Evolutionary conservation across 371 early-diverging fungal species (phyloP).

Genomic region (Syncephalastrum racemosum): DNA sequence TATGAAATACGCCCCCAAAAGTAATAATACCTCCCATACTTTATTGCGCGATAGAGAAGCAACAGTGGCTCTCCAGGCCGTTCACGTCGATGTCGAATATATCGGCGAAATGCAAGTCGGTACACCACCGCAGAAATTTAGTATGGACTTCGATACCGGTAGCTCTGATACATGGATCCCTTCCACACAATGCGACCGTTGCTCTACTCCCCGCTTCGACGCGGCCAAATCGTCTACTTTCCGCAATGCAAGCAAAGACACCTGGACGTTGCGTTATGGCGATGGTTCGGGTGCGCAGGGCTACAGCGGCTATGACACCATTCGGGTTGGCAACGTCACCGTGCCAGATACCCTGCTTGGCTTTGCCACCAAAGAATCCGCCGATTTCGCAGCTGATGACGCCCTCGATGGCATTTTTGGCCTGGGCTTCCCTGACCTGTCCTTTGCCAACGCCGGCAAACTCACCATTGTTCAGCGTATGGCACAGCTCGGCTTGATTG

Average conservation of each 20-base stretch:
- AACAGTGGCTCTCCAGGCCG: slow-evolving; percentile 22
- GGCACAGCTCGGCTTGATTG: slow-evolving; percentile 13
- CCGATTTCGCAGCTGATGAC: slow-evolving; percentile 10
- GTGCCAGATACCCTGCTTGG: slow-evolving; percentile 28
- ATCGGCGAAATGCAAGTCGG: slow-evolving; percentile 51
- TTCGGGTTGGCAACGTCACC: slow-evolving; percentile 25
- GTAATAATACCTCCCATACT: not conserved
- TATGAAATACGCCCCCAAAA: slow-evolving; percentile 26
- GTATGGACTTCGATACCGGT: slow-evolving; percentile 58
- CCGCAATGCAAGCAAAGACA: not conserved
- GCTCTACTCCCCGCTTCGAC: slow-evolving; percentile 26
- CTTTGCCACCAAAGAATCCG: slow-evolving; percentile 17
- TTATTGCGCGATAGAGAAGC: no score
- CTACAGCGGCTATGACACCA: slow-evolving; percentile 25
- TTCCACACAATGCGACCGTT: slow-evolving; percentile 27
- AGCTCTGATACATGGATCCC: slow-evolving; percentile 59
- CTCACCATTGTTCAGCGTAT: slow-evolving; percentile 16
- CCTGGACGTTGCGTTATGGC: slow-evolving; percentile 45
- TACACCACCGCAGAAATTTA: slow-evolving; percentile 57
- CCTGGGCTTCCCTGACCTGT: slow-evolving; percentile 25
- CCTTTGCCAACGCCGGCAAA: slow-evolving; percentile 9
- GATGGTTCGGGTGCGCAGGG: slow-evolving; percentile 55
- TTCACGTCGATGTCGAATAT: slow-evolving; percentile 48
- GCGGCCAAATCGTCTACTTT: slow-evolving; percentile 23
- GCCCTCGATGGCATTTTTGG: slow-evolving; percentile 38